Evolutionary conservation across 192 early-diverging fungal genomes (phyloP), one percentile per base, ranked within the genome.

Genomic region (Funneliformis mosseae): DNA sequence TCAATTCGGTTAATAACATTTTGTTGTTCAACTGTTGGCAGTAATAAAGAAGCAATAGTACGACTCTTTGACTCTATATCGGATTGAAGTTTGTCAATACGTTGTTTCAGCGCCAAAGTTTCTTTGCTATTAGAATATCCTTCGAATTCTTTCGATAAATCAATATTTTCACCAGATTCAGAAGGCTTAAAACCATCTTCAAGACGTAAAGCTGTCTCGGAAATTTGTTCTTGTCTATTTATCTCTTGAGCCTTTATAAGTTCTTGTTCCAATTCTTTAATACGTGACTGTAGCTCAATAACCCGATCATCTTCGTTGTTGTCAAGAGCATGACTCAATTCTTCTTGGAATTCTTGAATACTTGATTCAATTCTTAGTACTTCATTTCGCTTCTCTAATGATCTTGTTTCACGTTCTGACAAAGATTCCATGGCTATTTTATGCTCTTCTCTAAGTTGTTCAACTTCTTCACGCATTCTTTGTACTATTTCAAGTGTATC

Each of bases 401-500:
- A 55, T 55, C 14, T 1, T 39, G 33, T 79, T 55, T 66, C 9
- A 66, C 28, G 23, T 79, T 79, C 66, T 6, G 63, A 69, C 5
- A 79, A n/a, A 28, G 16, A 5, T 55, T 79, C 66, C 46, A 79
- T 79, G 8, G 43, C 33, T 25, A 25, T 18, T 48, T 43, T 42
- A n/a, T 69, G 77, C 42, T 75, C 74, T 41, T 75, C 74, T 18
- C 60, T 75, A 39, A 75, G 48, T 41, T 75, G 74, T 50, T 75
- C 48, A 55, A 75, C 74, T 75, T 75, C 74, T n/a, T 59, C 46
- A 60, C 74, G 46, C 28, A 75, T 27, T 60, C 27, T 50, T 41
- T 75, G 74, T 18, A 75, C 74, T 38, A 75, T 60, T 28, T 75
- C 74, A 50, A 75, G 38, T 75, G 59, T 5, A 75, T 75, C 74